Percentiles rank a stretch among this genome's conserved stretches.
Conservation (phyloP, 1,284 basidiomycete genomes). For the Vanrija pseudolonga region DNA sequence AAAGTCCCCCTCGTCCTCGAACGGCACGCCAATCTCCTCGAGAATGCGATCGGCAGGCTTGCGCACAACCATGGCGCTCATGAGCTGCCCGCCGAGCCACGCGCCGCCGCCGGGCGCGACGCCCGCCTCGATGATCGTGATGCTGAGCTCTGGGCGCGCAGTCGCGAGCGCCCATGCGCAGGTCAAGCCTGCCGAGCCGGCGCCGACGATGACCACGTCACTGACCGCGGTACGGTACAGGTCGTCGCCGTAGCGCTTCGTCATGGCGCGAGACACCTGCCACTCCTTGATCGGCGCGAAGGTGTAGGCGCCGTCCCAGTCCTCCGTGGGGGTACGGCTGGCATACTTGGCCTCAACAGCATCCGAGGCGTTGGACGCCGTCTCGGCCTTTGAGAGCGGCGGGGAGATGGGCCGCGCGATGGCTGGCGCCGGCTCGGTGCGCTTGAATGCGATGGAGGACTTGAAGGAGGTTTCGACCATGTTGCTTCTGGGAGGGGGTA, state of each 20-base stretch:
- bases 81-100: conserved; percentile 77
- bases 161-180: conserved; percentile 71
- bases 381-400: conserved; percentile 7
- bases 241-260: conserved; percentile 58
- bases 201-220: conserved; percentile 75
- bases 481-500: neutral
- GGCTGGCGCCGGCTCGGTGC: conserved; percentile 8
- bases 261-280: conserved; percentile 73
- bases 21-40: conserved; percentile 67
- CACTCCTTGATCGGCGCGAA: conserved; percentile 72
- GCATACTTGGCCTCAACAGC: conserved; percentile 55
- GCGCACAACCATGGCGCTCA: conserved; percentile 80
- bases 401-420: conserved; percentile 15
- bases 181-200: conserved; percentile 72
- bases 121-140: conserved; percentile 77
- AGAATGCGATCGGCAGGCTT: conserved; percentile 77
- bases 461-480: conserved; percentile 19
- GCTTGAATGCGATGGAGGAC: conserved; percentile 22
- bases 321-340: neutral
- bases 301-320: conserved; percentile 55
- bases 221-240: conserved; percentile 10
- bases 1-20: conserved; percentile 72
- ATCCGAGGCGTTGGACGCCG: conserved; percentile 4
- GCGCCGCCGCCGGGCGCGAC: conserved; percentile 70
- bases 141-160: conserved; percentile 66